A percentile compares a stretch with the other conserved stretches of the same genome.
Conservation (phyloP, 208 protist species). For the Angomonas ambiguus region DNA sequence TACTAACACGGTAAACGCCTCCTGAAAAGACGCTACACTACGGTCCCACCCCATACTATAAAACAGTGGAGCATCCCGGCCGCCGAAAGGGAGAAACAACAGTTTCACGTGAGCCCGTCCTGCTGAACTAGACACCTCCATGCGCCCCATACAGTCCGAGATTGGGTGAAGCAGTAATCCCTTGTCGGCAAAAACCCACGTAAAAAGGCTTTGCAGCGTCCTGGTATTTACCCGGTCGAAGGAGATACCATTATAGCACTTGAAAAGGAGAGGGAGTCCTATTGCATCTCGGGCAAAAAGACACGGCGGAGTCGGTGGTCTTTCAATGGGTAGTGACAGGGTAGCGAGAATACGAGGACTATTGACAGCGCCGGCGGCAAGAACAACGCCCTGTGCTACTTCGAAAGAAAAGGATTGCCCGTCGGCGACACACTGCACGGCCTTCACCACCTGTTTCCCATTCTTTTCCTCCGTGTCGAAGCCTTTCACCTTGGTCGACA, state of each 20-base stretch:
- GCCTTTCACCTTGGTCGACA: conserved; percentile 18
- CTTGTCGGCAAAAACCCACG: conserved; percentile 43
- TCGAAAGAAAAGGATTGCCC: background rate
- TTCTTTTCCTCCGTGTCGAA: conserved; percentile 3
- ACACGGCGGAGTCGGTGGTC: background rate
- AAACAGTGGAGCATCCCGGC: conserved; percentile 43
- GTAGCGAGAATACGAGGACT: conserved; percentile 41
- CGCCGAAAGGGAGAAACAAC: conserved; percentile 60
- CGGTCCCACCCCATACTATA: conserved; percentile 58
- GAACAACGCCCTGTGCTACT: conserved; percentile 34
- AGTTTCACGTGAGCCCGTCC: conserved; percentile 43
- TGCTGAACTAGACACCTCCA: conserved; percentile 34
- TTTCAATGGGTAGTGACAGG: background rate
- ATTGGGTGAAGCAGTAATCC: conserved; percentile 49
- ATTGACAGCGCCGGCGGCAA: conserved; percentile 47
- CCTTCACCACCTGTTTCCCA: background rate
- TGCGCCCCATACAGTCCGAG: conserved; percentile 37
- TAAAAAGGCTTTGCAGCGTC: conserved; percentile 18
- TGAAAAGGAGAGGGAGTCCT: conserved; percentile 53
- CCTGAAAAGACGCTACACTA: conserved; percentile 41
- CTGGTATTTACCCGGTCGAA: conserved; percentile 41
- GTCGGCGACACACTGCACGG: background rate
- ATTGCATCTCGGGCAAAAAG: conserved; percentile 48
- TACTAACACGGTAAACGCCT: conserved; percentile 62
- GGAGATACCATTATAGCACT: conserved; percentile 30